Evolutionary conservation across 129 eudicot species (phyloP), one percentile per base, ranked within the genome.

Genomic region (Sambucus nigra): DNA sequence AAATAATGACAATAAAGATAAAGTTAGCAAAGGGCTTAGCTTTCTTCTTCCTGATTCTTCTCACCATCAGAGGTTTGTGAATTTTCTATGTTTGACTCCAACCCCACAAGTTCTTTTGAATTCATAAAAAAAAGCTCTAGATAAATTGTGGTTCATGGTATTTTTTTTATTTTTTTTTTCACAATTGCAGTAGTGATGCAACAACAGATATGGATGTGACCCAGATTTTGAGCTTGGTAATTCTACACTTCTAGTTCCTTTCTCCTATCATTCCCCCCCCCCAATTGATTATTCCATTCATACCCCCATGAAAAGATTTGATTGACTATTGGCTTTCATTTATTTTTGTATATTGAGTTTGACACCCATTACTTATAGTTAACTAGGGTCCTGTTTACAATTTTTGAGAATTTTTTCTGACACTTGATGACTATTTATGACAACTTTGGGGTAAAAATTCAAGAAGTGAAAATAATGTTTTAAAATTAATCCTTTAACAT

Each of bases 31-130:
- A 57, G 75, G 75, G 15, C 66, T 55, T 5, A 25, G 38, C 19
- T 33, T 57, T 53, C 48, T 64, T 52, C 59, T 49, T 39, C 52
- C 59, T 16, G 66, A 63, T 46, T 40, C 31, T 55, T 16, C 63
- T 18, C 28, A 69, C n/a, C 59, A 54, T 11, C 7, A 32, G 17
- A 75, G 83, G 86, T 73, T 57, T 69, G 69, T 50, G n/a, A 64
- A 20, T 4, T 53, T 35, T 8, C 18, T 5, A 20, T 10, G 0
- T 5, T 2, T 47, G 5, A 0, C 10, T 3, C 20, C 21, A 4
- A 16, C 16, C 16, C 4, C 14, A 4, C 16, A 42, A 35, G 42
- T 15, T 15, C 42, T 35, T 35, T 35, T 15, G 2, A 35, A 35
- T 35, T 35, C 1, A 35, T 35, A 35, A 29, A 29, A 8, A 29